phyloP scores from a whole-genome alignment of 106 monocot species.

The Alisma plantagoaquatica region DNA sequence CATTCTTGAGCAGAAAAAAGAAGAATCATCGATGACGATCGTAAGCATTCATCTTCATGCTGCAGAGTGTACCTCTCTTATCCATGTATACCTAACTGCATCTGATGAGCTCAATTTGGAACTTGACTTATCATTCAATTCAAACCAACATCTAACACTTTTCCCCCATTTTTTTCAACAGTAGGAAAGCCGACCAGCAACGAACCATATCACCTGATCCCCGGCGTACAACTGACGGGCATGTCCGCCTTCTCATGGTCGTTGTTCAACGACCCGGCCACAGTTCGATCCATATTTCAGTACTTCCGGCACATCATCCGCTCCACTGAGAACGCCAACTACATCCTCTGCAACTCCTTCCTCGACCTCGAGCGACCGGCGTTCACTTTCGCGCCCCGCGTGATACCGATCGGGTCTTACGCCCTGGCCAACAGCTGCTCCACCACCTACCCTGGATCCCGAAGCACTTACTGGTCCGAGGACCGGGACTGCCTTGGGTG shows the following conservation, averaged over 20 bases:
- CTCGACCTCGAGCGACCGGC: conserved; percentile 17
- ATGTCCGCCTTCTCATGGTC: conserved; percentile 8
- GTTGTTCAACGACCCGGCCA: conserved; percentile 15
- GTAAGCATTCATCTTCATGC: conserved; percentile 2
- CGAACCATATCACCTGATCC: not conserved
- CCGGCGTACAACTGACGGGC: not conserved
- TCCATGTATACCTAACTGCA: too few species aligned
- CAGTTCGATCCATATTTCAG: conserved; percentile 3
- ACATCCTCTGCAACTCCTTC: conserved; percentile 42
- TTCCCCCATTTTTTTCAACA: too few species aligned
- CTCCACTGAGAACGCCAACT: conserved; percentile 4
- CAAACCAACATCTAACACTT: not conserved
- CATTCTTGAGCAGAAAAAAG: conserved; percentile 58
- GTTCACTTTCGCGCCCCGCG: conserved; percentile 14
- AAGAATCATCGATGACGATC: conserved; percentile 20
- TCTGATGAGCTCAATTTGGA: not conserved
- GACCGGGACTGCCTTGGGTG: conserved; percentile 17
- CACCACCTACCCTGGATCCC: not conserved
- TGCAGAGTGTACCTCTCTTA: too few species aligned
- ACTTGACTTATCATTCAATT: conserved; percentile 6
- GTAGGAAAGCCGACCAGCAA: too few species aligned
- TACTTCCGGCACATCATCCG: not conserved
- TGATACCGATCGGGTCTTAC: conserved; percentile 33
- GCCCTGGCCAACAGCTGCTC: too few species aligned
- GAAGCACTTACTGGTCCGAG: conserved; percentile 28